A percentile compares a stretch with the other conserved stretches of the same genome.
Evolutionary conservation across 2,329 filamentous ascomycete species (phyloP).

Genomic region (Colletotrichum theobromicola): DNA sequence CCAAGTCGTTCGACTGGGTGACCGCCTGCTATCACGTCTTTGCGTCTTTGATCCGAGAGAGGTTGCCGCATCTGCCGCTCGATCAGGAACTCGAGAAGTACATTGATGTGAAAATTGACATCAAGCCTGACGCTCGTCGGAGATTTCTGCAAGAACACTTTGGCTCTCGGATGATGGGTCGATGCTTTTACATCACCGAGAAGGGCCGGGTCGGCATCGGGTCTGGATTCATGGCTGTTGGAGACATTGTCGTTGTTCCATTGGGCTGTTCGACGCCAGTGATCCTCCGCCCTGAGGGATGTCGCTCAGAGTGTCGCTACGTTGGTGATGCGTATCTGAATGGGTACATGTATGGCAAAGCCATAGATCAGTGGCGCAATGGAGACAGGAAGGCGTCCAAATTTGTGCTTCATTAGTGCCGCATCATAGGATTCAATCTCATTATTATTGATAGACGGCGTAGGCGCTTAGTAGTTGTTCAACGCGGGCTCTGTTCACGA

Average conservation of each 20-base stretch:
- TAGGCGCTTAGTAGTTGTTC: too few species aligned
- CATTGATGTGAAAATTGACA: not conserved
- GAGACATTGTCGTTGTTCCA: slow-evolving; percentile 37
- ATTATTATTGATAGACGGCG: too few species aligned
- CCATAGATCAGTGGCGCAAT: slow-evolving; percentile 31
- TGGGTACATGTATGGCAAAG: slow-evolving; percentile 37
- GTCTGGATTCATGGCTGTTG: slow-evolving; percentile 31
- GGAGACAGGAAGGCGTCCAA: slow-evolving; percentile 50
- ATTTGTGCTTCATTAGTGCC: slow-evolving; percentile 7
- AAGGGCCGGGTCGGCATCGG: slow-evolving; percentile 34
- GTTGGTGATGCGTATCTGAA: slow-evolving; percentile 40
- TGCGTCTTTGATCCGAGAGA: slow-evolving; percentile 20
- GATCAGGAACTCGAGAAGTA: slow-evolving; percentile 18
- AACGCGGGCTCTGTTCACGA: not conserved
- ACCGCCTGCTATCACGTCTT: slow-evolving; percentile 26
- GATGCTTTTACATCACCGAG: slow-evolving; percentile 28
- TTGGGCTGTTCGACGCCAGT: slow-evolving; percentile 39
- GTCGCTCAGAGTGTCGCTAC: slow-evolving; percentile 29
- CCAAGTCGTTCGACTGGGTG: slow-evolving; percentile 23
- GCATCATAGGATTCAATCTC: not conserved
- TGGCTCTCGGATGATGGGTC: slow-evolving; percentile 24
- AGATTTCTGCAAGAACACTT: slow-evolving; percentile 24
- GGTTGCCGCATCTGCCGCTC: slow-evolving; percentile 23
- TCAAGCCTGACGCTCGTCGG: not conserved
- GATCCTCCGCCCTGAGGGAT: slow-evolving; percentile 30